Conservation (phyloP, 2,329 filamentous ascomycete genomes). For the Orbilia oligospora region DNA sequence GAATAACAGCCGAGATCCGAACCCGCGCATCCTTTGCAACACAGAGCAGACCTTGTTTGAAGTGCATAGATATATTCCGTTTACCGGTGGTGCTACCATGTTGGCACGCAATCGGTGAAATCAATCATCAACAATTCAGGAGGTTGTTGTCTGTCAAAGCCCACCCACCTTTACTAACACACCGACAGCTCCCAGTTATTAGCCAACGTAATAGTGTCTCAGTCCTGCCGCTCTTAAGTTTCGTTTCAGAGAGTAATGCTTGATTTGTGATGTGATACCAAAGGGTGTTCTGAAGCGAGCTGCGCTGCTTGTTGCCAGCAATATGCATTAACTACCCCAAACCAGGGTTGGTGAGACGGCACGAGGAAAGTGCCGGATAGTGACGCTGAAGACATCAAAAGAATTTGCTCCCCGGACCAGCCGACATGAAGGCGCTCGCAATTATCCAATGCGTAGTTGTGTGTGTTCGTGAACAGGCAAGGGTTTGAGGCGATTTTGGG, state of each 20-base stretch:
- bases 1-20: constrained; percentile 52
- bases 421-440: constrained; percentile 11
- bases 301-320: constrained; percentile 21
- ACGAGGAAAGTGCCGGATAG: constrained; percentile 28
- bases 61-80: constrained; percentile 16
- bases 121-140: background rate
- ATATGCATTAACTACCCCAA: constrained; percentile 24
- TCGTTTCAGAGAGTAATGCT: constrained; percentile 3
- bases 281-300: constrained; percentile 25
- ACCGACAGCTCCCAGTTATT: constrained; percentile 6
- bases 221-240: constrained; percentile 11
- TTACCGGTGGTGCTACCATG: constrained; percentile 10
- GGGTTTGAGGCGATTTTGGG: constrained; percentile 4
- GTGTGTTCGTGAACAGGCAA: background rate
- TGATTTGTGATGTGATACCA: constrained; percentile 25
- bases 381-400: constrained; percentile 7
- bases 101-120: constrained; percentile 6
- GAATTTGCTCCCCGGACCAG: background rate
- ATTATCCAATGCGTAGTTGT: background rate
- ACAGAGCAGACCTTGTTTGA: constrained; percentile 8
- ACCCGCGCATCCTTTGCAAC: constrained; percentile 32
- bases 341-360: constrained; percentile 34
- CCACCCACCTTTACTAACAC: background rate
- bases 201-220: constrained; percentile 22
- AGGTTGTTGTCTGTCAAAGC: background rate